Percentiles rank a stretch among this genome's conserved stretches.
These are phyloP conservation scores for Coemansia sp. DNA, from an alignment of 192 early-diverging fungal species.

Conservation along the genomic window DNA sequence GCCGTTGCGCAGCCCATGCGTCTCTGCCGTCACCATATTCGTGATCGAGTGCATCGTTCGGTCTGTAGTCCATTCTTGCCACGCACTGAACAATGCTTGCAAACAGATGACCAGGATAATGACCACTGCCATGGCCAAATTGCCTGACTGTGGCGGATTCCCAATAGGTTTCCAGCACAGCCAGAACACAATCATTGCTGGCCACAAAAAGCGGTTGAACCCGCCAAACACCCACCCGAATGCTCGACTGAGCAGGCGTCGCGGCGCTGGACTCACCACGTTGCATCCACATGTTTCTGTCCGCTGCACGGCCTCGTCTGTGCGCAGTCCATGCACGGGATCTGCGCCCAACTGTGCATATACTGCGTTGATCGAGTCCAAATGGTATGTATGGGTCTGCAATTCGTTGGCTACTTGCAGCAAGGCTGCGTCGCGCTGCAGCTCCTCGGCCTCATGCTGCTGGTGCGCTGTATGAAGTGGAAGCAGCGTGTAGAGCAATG, in stretches of 20 bases:
- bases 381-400: constrained; percentile 23
- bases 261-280: constrained; percentile 11
- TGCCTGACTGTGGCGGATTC: constrained; percentile 57
- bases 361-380: constrained; percentile 19
- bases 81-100: constrained; percentile 69
- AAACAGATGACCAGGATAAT: constrained; percentile 65
- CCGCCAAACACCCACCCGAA: constrained; percentile 64
- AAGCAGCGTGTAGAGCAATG: constrained; percentile 27
- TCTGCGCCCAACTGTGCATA: constrained; percentile 25
- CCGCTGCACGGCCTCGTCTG: constrained; percentile 18
- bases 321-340: constrained; percentile 24
- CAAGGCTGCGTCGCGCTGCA: constrained; percentile 21
- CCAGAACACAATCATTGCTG: constrained; percentile 63
- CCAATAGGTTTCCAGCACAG: constrained; percentile 67
- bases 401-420: constrained; percentile 28
- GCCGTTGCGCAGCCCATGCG: constrained; percentile 72
- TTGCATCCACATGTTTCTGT: constrained; percentile 17
- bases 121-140: constrained; percentile 61
- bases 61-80: constrained; percentile 68
- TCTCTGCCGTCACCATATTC: constrained; percentile 65
- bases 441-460: constrained; percentile 33
- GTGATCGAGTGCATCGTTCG: constrained; percentile 71
- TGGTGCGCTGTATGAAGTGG: constrained; percentile 38
- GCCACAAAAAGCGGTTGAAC: constrained; percentile 70
- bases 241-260: constrained; percentile 5